Conservation (phyloP, 208 protist genomes). For the Trypanosoma vivax region DNA sequence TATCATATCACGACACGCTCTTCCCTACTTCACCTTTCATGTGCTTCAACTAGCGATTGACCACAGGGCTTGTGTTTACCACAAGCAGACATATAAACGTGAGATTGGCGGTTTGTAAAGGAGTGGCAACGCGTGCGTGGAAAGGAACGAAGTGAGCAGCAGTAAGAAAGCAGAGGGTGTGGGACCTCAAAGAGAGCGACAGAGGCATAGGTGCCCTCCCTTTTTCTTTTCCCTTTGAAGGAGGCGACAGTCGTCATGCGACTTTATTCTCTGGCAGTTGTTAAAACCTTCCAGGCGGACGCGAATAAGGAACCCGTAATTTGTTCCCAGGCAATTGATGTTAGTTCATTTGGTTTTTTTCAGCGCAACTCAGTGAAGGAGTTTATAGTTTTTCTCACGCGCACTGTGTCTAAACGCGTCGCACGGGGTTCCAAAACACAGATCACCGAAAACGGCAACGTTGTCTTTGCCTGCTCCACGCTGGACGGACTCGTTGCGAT, state of each 20-base stretch:
- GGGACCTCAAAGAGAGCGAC: too few species aligned
- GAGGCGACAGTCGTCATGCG: conserved; percentile 71
- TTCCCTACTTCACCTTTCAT: too few species aligned
- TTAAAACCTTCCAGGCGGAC: conserved; percentile 41
- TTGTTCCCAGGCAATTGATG: conserved; percentile 73
- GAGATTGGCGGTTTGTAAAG: too few species aligned
- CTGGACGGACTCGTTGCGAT: conserved; percentile 75
- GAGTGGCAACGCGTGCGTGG: too few species aligned
- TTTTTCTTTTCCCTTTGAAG: too few species aligned
- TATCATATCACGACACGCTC: too few species aligned
- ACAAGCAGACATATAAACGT: too few species aligned
- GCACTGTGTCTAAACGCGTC: conserved; percentile 77
- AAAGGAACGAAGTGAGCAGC: too few species aligned
- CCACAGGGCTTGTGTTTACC: too few species aligned
- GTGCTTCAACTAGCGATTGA: too few species aligned
- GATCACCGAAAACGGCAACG: conserved; percentile 78
- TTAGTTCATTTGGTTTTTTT: conserved; percentile 85
- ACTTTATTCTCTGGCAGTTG: conserved; percentile 62
- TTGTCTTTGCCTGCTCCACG: conserved; percentile 61
- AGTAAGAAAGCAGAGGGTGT: too few species aligned
- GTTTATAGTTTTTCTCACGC: conserved; percentile 83
- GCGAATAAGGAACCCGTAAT: conserved; percentile 69
- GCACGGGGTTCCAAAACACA: conserved; percentile 58
- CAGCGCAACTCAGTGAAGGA: conserved; percentile 73
- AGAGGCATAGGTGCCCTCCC: too few species aligned